phyloP scores from a whole-genome alignment of 2,329 filamentous ascomycete genomes.

The Diplodia seriata region DNA sequence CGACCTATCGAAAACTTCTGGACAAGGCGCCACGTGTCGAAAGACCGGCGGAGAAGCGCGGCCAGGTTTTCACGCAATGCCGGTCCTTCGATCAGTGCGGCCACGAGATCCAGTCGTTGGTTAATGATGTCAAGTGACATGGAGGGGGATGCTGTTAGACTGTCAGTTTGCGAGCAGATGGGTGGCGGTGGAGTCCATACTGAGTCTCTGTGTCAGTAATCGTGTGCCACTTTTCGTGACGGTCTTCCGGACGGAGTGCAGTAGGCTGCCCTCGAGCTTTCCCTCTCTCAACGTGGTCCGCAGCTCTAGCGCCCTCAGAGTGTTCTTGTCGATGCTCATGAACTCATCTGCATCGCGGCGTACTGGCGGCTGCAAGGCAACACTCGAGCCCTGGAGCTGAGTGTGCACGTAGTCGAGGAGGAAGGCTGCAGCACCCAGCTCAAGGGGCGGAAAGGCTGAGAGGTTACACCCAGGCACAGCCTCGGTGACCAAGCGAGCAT shows the following conservation, averaged over 20 bases:
- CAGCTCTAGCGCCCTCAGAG: slow-evolving; percentile 86
- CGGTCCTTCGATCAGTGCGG: slow-evolving; percentile 71
- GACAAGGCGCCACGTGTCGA: slow-evolving; percentile 86
- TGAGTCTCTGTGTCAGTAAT: slow-evolving; percentile 83
- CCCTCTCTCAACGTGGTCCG: slow-evolving; percentile 84
- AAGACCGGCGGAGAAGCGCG: slow-evolving; percentile 72
- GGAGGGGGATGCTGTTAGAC: slow-evolving; percentile 72
- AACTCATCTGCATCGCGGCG: slow-evolving; percentile 76
- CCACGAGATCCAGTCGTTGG: slow-evolving; percentile 79
- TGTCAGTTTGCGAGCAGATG: slow-evolving; percentile 34
- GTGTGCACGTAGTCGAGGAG: slow-evolving; percentile 85
- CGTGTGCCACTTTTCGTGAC: slow-evolving; percentile 91
- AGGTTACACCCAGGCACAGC: slow-evolving; percentile 28
- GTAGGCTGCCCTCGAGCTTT: slow-evolving; percentile 77
- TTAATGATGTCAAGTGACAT: slow-evolving; percentile 84
- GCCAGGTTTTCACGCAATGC: slow-evolving; percentile 74
- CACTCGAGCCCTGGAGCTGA: slow-evolving; percentile 75
- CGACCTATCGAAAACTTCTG: slow-evolving; percentile 93
- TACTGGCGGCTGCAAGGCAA: slow-evolving; percentile 83
- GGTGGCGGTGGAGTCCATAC: slow-evolving; percentile 50
- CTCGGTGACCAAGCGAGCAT: background rate
- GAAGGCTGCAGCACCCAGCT: slow-evolving; percentile 78
- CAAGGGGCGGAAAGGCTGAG: slow-evolving; percentile 67
- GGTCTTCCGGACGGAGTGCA: slow-evolving; percentile 88
- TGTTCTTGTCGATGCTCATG: slow-evolving; percentile 93